These are phyloP conservation scores for Penicillium maclennaniae DNA, from an alignment of 495 filamentous ascomycete genomes.

Conservation along the genomic window DNA sequence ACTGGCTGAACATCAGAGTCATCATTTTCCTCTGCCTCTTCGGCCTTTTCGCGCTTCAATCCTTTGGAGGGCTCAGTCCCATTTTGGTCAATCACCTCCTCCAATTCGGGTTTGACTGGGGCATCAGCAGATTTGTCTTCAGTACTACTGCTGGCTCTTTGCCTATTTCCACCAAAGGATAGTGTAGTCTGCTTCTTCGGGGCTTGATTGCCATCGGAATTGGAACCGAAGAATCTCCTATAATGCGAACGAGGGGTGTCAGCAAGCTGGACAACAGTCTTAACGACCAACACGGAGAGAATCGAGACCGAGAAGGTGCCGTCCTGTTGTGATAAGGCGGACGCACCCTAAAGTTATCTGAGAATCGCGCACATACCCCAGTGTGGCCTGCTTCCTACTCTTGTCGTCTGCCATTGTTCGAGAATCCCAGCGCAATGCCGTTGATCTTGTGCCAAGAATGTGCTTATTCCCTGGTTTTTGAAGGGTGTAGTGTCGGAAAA, in stretches of 20 bases:
- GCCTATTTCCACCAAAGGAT: constrained; percentile 51
- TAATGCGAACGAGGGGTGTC: neutral
- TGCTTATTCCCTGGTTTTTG: neutral
- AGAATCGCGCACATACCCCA: constrained; percentile 84
- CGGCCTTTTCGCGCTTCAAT: constrained; percentile 40
- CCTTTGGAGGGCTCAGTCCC: constrained; percentile 10
- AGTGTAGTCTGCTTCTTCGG: constrained; percentile 71
- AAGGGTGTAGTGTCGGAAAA: neutral
- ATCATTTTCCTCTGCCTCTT: constrained; percentile 40
- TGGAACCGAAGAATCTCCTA: constrained; percentile 46
- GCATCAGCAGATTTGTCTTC: constrained; percentile 2
- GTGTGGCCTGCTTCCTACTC: constrained; percentile 71
- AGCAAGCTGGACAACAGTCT: neutral
- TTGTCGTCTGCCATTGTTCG: constrained; percentile 40
- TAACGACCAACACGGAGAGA: neutral
- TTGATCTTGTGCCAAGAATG: neutral
- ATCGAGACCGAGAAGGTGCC: neutral
- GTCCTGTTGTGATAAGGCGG: neutral
- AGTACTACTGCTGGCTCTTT: constrained; percentile 23
- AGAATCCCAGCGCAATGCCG: neutral
- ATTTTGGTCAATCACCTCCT: neutral
- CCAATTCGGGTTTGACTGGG: neutral
- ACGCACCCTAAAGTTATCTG: constrained; percentile 85
- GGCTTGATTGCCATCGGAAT: constrained; percentile 35
- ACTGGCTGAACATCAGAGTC: constrained; percentile 53